Evolutionary conservation across 2,329 filamentous ascomycete species (phyloP).

Genomic region (Colletotrichum musicola): DNA sequence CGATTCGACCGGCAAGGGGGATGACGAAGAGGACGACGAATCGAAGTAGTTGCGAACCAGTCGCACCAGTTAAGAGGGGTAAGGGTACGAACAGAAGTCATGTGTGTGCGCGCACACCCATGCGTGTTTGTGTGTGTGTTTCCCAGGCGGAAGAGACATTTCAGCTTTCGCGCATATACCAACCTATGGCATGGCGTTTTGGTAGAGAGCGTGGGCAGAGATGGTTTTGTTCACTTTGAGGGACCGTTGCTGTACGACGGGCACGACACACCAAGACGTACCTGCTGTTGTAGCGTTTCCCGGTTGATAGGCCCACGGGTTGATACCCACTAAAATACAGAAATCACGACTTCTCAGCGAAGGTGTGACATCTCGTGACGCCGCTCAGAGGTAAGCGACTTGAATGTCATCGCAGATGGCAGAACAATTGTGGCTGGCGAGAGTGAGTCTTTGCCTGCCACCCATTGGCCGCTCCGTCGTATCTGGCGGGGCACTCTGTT

Average conservation of each 20-base stretch:
- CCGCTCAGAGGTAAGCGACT: not conserved
- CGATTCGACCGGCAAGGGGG: constrained; percentile 42
- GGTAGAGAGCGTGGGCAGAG: constrained; percentile 22
- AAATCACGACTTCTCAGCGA: not conserved
- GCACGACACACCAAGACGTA: not conserved
- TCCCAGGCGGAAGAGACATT: not conserved
- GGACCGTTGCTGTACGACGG: not conserved
- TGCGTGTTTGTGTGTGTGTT: not conserved
- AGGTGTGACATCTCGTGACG: not conserved
- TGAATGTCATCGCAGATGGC: not conserved
- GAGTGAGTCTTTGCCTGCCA: constrained; percentile 27
- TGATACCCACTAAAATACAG: constrained; percentile 34
- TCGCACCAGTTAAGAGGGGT: constrained; percentile 29
- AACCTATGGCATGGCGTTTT: constrained; percentile 17
- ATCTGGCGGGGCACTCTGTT: not conserved
- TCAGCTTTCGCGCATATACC: not conserved
- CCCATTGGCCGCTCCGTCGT: constrained; percentile 21
- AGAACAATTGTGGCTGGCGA: not conserved
- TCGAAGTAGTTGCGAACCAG: constrained; percentile 36
- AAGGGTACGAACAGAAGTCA: constrained; percentile 41
- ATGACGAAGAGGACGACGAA: constrained; percentile 55
- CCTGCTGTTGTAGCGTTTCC: not conserved
- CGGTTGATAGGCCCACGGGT: constrained; percentile 9
- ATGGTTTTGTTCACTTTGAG: not conserved
- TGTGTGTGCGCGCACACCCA: not conserved